Percentiles rank a stretch among this genome's conserved stretches.
These are phyloP conservation scores for Pythium oligandrum DNA, from an alignment of 352 stramenopile genomes.

Conservation along the genomic window DNA sequence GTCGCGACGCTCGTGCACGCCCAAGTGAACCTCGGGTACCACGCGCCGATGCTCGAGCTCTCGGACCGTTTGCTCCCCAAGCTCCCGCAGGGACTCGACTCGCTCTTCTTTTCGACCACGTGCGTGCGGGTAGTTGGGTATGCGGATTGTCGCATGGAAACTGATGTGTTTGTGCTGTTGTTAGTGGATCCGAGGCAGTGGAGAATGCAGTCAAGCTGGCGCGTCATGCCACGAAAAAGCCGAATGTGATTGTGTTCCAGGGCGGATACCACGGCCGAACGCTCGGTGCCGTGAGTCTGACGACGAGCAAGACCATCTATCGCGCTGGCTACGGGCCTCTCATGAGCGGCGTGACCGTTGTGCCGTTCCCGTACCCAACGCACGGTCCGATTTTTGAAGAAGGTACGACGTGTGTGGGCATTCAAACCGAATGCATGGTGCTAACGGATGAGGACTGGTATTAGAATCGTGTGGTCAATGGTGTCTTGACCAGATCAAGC, in stretches of 20 bases:
- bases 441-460: no score
- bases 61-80: constrained; percentile 73
- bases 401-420: constrained; percentile 14
- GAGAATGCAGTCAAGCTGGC: constrained; percentile 93
- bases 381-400: constrained; percentile 83
- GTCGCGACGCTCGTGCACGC: constrained; percentile 83
- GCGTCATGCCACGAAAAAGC: constrained; percentile 86
- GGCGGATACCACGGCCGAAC: constrained; percentile 92
- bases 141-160: background rate
- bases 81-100: constrained; percentile 78
- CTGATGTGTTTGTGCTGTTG: constrained; percentile 2
- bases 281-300: constrained; percentile 90
- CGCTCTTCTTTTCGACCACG: constrained; percentile 88
- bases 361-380: constrained; percentile 85
- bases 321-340: constrained; percentile 82
- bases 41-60: constrained; percentile 90
- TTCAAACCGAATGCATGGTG: no score
- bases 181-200: constrained; percentile 87
- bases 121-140: constrained; percentile 5
- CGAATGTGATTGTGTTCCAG: constrained; percentile 90
- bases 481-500: constrained; percentile 80
- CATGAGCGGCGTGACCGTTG: constrained; percentile 77
- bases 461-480: constrained; percentile 28
- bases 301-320: constrained; percentile 88
- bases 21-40: constrained; percentile 92